phyloP scores from a whole-genome alignment of 208 protist species.

The Sergeia podlipaevii region DNA sequence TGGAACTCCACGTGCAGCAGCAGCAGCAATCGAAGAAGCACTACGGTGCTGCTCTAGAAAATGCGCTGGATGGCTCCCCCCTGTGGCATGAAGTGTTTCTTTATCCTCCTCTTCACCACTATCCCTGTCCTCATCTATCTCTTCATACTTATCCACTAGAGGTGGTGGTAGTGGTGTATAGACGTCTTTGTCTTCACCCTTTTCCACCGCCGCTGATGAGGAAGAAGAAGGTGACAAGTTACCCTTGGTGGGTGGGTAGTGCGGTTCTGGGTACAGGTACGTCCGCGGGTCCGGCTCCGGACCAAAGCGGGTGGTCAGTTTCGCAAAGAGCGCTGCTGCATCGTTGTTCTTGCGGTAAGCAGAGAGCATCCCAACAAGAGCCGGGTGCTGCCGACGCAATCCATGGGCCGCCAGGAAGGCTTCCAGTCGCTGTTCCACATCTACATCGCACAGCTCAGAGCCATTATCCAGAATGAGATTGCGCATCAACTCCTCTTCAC shows the following conservation, averaged over 20 bases:
- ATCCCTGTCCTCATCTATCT: too few species aligned
- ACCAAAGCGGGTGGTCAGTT: constrained; percentile 36
- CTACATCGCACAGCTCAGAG: constrained; percentile 54
- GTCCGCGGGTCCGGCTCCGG: constrained; percentile 68
- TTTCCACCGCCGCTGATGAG: too few species aligned
- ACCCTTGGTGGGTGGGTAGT: constrained; percentile 21
- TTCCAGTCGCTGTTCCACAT: constrained; percentile 33
- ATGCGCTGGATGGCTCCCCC: too few species aligned
- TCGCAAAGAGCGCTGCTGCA: constrained; percentile 29
- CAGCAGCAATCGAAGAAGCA: too few species aligned
- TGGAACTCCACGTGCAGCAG: too few species aligned
- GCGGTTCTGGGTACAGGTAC: constrained; percentile 56
- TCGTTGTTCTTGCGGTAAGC: constrained; percentile 4
- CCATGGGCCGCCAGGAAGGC: constrained; percentile 54
- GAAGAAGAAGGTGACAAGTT: not conserved
- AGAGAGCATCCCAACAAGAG: constrained; percentile 13
- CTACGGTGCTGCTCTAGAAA: too few species aligned
- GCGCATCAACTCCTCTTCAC: constrained; percentile 75
- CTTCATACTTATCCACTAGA: too few species aligned
- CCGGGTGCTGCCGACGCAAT: constrained; percentile 19
- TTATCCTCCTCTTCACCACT: too few species aligned
- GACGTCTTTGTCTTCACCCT: too few species aligned
- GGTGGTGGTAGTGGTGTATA: too few species aligned
- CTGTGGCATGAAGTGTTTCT: too few species aligned
- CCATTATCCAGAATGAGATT: constrained; percentile 74